Base-by-base conservation (phyloP, 441 rosid genomes). In the Adansonia gregorii region DNA sequence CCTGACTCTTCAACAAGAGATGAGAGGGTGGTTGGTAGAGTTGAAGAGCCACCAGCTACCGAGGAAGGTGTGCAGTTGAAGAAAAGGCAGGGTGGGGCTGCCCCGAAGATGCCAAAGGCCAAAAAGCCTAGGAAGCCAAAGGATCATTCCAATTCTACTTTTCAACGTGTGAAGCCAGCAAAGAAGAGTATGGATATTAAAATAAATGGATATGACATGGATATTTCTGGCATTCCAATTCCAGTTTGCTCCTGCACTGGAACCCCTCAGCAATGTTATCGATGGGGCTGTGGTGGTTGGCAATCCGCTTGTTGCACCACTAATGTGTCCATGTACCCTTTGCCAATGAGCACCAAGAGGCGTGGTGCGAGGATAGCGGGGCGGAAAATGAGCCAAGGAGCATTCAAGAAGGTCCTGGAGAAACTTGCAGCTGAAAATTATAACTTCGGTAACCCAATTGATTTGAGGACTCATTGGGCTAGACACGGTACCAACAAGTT, bases 221-320 rank as follows among this genome's bases (percentile, higher is more conserved):
- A 92, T 76, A 93, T 95, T 59, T 91, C 97, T 0, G 85, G 91
- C 71, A 88, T 95, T 75, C 98, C 99, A 0, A 94, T 93, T 73
- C 99, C 99, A 0, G 93, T 92, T 20, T 95, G 99, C 83, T 89
- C 99, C 0, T 95, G 99, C 78, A 95, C 99, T 35, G 97, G 98
- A 65, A 67, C 78, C 48, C 84, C 97, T 46, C 98, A 92, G 80
- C 98, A 89, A 66, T 93, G 98, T 52, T 95, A 95, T 66, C 85
- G 99, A 41, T 95, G 99, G 98, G 98, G 99, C 11, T 93, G 94
- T 66, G 99, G 99, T 3, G 99, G 99, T 67, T 95, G 99, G 99
- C 99, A 95, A 71, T 95, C 99, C 0, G 95, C 97, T 0, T 95
- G 98, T 54, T 95, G 99, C 78, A 95, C 98, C 0, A 93, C 98